A percentile compares a stretch with the other conserved stretches of the same genome.
Evolutionary conservation across 2,329 filamentous ascomycete species (phyloP).

Genomic region (Fulvia fulva): DNA sequence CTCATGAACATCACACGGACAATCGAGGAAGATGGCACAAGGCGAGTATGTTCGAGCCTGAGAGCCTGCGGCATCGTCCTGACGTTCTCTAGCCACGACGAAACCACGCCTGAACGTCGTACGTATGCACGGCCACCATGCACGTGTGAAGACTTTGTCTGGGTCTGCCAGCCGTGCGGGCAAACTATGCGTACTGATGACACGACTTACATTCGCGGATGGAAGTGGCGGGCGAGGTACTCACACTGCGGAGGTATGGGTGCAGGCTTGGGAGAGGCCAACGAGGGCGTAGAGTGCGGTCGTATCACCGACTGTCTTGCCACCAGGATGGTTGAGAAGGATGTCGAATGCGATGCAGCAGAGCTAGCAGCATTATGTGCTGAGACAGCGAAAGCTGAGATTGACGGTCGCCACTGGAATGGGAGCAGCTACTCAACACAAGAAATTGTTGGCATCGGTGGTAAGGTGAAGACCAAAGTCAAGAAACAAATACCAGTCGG

Average conservation of each 20-base stretch:
- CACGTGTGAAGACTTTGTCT: conserved; percentile 60
- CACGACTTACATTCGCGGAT: conserved; percentile 62
- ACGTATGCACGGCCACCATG: conserved; percentile 53
- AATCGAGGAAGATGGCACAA: conserved; percentile 13
- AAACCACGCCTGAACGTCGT: conserved; percentile 5
- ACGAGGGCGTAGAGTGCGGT: conserved; percentile 83
- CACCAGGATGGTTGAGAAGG: conserved; percentile 71
- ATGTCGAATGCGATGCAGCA: conserved; percentile 80
- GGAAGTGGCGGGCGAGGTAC: conserved; percentile 87
- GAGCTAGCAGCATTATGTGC: conserved; percentile 55
- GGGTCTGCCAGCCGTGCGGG: conserved; percentile 83
- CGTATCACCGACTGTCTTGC: conserved; percentile 73
- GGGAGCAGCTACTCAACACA: conserved; percentile 75
- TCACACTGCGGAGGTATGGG: conserved; percentile 74
- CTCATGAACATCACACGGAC: conserved; percentile 30
- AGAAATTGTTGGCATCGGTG: conserved; percentile 88
- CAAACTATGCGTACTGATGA: conserved; percentile 61
- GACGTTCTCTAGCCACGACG: conserved; percentile 5
- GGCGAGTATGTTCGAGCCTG: conserved; percentile 10
- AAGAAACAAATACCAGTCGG: conserved; percentile 78
- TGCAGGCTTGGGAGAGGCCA: conserved; percentile 81
- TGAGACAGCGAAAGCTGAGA: conserved; percentile 28
- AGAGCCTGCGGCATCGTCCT: conserved; percentile 1
- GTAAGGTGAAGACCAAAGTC: conserved; percentile 81
- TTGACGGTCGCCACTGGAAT: conserved; percentile 40